phyloP scores from a whole-genome alignment of 345 rosid genomes.

The Angophora floribunda region DNA sequence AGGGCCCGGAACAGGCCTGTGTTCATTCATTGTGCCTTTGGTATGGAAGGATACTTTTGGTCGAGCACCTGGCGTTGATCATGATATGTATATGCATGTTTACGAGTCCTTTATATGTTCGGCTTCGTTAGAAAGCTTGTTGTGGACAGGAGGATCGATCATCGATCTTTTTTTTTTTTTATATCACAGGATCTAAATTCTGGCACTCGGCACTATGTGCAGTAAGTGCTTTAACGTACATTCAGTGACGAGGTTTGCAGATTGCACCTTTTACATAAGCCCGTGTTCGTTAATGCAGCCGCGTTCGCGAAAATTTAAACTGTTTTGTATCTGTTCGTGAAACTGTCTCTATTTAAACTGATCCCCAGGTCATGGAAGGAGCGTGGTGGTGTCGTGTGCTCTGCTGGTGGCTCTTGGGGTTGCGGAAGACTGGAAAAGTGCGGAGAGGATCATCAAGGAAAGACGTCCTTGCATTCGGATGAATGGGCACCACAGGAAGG shows the following conservation, averaged over 20 bases:
- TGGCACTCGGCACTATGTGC: not conserved
- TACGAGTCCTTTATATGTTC: not conserved
- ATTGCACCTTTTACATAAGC: not conserved
- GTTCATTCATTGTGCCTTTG: constrained; percentile 64
- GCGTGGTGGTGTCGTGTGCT: constrained; percentile 63
- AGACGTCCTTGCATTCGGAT: constrained; percentile 40
- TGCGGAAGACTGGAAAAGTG: constrained; percentile 57
- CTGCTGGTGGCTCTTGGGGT: constrained; percentile 47
- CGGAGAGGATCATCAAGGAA: constrained; percentile 38
- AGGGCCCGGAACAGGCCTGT: constrained; percentile 51
- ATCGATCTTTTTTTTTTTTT: not conserved
- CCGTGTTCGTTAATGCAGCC: not conserved
- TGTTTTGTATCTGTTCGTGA: not conserved
- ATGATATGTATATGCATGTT: not conserved
- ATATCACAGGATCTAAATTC: not conserved
- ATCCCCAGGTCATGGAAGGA: constrained; percentile 63
- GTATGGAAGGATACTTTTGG: constrained; percentile 15
- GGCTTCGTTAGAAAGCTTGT: too few relatives aligned
- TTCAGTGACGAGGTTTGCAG: not conserved
- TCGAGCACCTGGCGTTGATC: not conserved
- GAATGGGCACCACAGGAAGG: constrained; percentile 37
- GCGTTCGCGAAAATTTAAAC: not conserved
- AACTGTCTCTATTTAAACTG: not conserved
- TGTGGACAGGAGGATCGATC: not conserved
- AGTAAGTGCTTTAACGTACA: not conserved